These are phyloP conservation scores for Boletus vermiculosoides DNA, from an alignment of 768 basidiomycete species.

Conservation along the genomic window DNA sequence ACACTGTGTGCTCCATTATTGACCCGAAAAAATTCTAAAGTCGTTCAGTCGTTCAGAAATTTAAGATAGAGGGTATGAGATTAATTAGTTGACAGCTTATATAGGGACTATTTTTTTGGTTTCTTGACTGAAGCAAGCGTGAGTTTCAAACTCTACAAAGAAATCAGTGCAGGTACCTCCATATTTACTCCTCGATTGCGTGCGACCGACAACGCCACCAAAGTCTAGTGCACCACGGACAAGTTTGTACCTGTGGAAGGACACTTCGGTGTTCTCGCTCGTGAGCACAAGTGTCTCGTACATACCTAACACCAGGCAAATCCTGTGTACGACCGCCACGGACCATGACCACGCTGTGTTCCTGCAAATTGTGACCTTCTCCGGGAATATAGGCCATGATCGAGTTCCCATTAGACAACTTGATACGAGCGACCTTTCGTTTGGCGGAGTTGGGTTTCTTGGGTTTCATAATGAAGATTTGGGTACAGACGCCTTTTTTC, in stretches of 20 bases:
- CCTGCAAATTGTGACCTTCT: conserved; percentile 97
- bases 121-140: conserved; percentile 66
- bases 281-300: conserved; percentile 4
- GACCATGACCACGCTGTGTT: conserved; percentile 94
- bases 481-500: conserved; percentile 88
- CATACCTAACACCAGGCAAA: conserved; percentile 93
- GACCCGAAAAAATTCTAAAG: background rate
- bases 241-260: conserved; percentile 76
- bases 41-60: background rate
- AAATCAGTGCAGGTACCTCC: conserved; percentile 57
- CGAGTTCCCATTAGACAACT: conserved; percentile 84
- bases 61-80: background rate
- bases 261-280: conserved; percentile 1
- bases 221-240: conserved; percentile 92
- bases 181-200: conserved; percentile 84
- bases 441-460: conserved; percentile 99
- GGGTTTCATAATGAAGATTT: conserved; percentile 77
- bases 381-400: conserved; percentile 95
- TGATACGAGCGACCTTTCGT: conserved; percentile 93
- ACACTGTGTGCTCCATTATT: background rate
- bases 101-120: conserved; percentile 63
- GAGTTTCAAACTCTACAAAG: background rate
- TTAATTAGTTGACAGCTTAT: background rate
- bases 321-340: conserved; percentile 95
- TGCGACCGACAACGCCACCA: conserved; percentile 82